Evolutionary conservation across 441 rosid genomes (phyloP), one percentile per base, ranked within the genome.

Genomic region (Populus hybrid): DNA sequence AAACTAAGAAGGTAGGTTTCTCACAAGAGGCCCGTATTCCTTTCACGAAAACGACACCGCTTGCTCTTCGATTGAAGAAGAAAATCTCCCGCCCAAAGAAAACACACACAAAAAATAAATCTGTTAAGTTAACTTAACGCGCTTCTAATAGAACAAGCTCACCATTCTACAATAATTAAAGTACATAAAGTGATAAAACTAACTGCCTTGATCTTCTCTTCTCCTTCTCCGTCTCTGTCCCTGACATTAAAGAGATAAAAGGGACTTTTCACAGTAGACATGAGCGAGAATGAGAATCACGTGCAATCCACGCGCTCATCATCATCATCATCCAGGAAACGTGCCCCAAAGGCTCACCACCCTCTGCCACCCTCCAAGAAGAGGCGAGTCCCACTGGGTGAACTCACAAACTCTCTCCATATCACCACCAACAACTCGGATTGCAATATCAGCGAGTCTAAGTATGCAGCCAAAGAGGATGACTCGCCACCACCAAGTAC

Each of bases 321-420:
- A 40, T 78, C 85, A 11, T 77, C 80, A 8, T 76, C 81, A 3
- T 74, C 83, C 64, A 77, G 66, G 79, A 83, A 81, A 32, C 79
- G 81, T 14, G 59, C 79, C 8, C 26, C 83, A 1, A 4, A 18
- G 20, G 34, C 63, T 61, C 71, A 26, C 30, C 73, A 26, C 30
- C 36, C 83, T 26, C 67, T 36, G 24, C 81, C 57, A 54, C 68
- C 21, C 61, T 77, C 86, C 66, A 80, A 70, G 66, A 46, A 46
- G 20, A 85, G 80, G 69, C 84, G 88, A 76, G 86, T 77, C 34
- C 86, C 80, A 42, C 83, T 87, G 5, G 85, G 87, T 8, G 87
- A 89, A 36, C 82, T 87, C 74, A 76, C 81, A 50, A 70, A 79
- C 59, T 61, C 57, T n/a, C 10, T n/a, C 32, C 12, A 28, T 36